Base-by-base conservation (phyloP, 2,329 filamentous ascomycete genomes). In the Xylariaceae sp. region DNA sequence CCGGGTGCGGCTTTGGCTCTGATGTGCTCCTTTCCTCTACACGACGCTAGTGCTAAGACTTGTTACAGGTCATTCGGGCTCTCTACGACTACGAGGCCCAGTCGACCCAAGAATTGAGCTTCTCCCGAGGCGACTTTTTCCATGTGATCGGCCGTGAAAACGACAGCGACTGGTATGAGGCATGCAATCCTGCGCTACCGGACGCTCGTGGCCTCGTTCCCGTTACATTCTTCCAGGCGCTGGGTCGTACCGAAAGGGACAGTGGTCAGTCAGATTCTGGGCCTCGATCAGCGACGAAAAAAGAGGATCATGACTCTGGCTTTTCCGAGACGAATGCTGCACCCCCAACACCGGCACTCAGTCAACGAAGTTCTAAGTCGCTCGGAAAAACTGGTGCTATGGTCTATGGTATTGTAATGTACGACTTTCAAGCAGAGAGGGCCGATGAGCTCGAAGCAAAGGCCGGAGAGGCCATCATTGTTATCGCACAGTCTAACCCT, bases 361-460 rank as follows among this genome's bases (percentile, higher is more conserved):
- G 64, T 44, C 67, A 75, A 42, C 71, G 75, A 36, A 69, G 62
- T 51, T 77, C 76, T 44, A 75, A 74, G 52, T 68, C 69, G 2
- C 62, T 71, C 49, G 69, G 71, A 52, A 77, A 72, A 57, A 65
- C 67, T 2, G 89, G 89, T 38, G 86, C 89, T 39, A 95, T 94
- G 83, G 89, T 98, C 26, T 97, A 97, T 61, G 93, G 93, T 47
- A 84, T 96, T 43, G 93, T 98, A 52, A 87, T 94, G 73, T 97
- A 96, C 64, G 89, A 97, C 66, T 98, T 98, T 67, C 81, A 87
- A 53, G 93, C 93, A 1, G 91, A 97, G 66, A 74, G 91, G 43
- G 87, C 89, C n/a, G 93, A 98, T 64, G 93, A 98, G 67, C 69
- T 98, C 44, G 90, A 96, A 53, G 93, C 93, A 37, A 94, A 95